Conservation (phyloP, 2,329 filamentous ascomycete genomes). For the Byssoonygena ceratinophila region DNA sequence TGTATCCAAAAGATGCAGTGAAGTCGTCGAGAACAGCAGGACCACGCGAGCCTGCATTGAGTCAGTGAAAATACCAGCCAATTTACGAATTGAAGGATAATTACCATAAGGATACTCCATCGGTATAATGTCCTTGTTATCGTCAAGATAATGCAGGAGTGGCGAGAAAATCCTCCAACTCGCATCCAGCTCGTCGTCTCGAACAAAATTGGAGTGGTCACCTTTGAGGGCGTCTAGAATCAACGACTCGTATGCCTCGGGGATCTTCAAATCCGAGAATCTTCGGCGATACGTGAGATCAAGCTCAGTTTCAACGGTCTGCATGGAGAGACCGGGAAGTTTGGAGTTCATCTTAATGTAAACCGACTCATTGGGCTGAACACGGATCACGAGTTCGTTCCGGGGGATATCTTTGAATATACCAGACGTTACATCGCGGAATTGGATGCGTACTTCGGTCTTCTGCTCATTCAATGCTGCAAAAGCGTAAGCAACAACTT, state of each 20-base stretch:
- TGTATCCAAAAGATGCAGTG: constrained; percentile 95
- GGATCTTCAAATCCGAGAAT: constrained; percentile 98
- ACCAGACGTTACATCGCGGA: constrained; percentile 97
- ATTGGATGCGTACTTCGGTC: constrained; percentile 97
- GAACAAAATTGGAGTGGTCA: constrained; percentile 98
- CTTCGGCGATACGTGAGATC: constrained; percentile 95
- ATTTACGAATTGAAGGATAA: neutral
- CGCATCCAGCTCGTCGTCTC: constrained; percentile 91
- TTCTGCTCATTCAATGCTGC: constrained; percentile 93
- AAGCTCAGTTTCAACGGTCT: constrained; percentile 96
- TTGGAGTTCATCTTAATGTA: constrained; percentile 99
- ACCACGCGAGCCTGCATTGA: constrained; percentile 69
- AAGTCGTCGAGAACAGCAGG: constrained; percentile 96
- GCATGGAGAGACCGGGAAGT: constrained; percentile 95
- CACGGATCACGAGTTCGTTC: constrained; percentile 97
- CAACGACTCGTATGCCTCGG: constrained; percentile 95
- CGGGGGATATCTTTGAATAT: constrained; percentile 99
- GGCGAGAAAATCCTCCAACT: constrained; percentile 98
- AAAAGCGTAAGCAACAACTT: neutral
- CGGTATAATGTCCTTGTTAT: constrained; percentile 98
- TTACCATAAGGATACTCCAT: constrained; percentile 99
- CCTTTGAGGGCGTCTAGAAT: constrained; percentile 97
- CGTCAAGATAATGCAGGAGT: constrained; percentile 92
- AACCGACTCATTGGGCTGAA: constrained; percentile 98
- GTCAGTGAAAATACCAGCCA: constrained; percentile 7